Evolutionary conservation across 805 yeast species (phyloP), one percentile per base, ranked within the genome.

Genomic region (Debaryomyces tyrocola): DNA sequence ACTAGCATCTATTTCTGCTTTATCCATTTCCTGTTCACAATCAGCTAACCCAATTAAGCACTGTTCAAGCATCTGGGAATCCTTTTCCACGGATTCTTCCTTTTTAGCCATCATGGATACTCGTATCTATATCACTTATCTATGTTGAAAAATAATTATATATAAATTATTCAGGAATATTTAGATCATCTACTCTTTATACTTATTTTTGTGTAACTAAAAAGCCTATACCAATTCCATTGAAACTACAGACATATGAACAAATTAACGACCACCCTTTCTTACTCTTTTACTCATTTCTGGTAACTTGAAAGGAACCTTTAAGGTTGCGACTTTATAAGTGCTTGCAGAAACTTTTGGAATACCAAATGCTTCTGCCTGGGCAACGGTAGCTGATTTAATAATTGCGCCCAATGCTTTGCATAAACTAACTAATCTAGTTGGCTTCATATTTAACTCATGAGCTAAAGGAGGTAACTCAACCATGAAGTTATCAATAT

Each of bases 281-380:
- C 79, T 74, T 35, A 83, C 83, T 59, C 87, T 77, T 72, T 84
- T 82, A 9, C 84, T 78, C 77, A 87, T 77, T 56, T 87, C 92
- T 6, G 99, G 99, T 43, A 89, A 73, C 62, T 82, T 84, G 70
- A 94, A 87, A 34, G 99, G 99, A 28, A 90, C 96, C 63, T 80
- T 84, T 66, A 94, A 77, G 14, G 80, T 68, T 2, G 97, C 98
- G 54, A 92, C 74, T 66, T 90, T 89, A 67, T 86, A 85, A 33
- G 82, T 75, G 8, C 80, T 64, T 11, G 84, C 84, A 45, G 77
- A 70, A 43, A 77, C 66, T 65, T 79, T 84, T 41, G 86, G 80
- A 48, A 86, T 75, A 27, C 85, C 86, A 53, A 83, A 77, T 3
- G 85, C 85, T 57, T 84, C 90, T 33, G 89, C 89, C 67, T 85